Evolutionary conservation across 768 basidiomycete genomes (phyloP), one percentile per base, ranked within the genome.

Genomic region (Amanita pallidorosea): DNA sequence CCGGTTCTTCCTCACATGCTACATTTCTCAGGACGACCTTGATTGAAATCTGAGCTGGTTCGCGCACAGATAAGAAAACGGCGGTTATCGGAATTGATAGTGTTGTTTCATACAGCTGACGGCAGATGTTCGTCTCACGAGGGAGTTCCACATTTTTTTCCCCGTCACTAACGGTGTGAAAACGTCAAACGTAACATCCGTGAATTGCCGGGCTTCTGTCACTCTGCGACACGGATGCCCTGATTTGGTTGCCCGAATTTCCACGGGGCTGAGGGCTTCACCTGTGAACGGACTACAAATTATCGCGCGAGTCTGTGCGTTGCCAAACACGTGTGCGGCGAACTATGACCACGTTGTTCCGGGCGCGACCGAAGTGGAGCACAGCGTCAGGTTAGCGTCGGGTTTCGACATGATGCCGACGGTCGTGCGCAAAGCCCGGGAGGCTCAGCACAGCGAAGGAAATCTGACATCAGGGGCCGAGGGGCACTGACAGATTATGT

Each of bases 71-170:
- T 22, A 7, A n/a, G n/a, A 22, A 23, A 23, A n/a, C 37, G 37
- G 55, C 37, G 70, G 27, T 37, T 45, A 17, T 22, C 34, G 12
- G 23, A 37, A 17, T 34, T 15, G n/a, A 17, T 7, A 27, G 17
- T 29, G 37, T 27, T 25, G 35, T 38, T 36, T 29, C 40, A 52
- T n/a, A 15, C 47, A n/a, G 7, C 13, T 45, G 43, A 45, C 27
- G 43, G 27, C 43, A 31, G 3, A 11, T 31, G 8, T 29, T 29
- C 27, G 8, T 29, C 27, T 29, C 27, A 29, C 27, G 8, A 2
- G 3, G 22, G 22, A 23, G 22, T 3, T n/a, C n/a, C n/a, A n/a
- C n/a, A n/a, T n/a, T 7, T 29, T 29, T 29, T 29, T 29, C 8
- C 29, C 29, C 29, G 29, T 29, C 29, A 29, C 29, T 4, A 29